Evolutionary conservation across 176 grass and related monocot species (phyloP), one percentile per base, ranked within the genome.

Genomic region (Alopecurus myosuroides): DNA sequence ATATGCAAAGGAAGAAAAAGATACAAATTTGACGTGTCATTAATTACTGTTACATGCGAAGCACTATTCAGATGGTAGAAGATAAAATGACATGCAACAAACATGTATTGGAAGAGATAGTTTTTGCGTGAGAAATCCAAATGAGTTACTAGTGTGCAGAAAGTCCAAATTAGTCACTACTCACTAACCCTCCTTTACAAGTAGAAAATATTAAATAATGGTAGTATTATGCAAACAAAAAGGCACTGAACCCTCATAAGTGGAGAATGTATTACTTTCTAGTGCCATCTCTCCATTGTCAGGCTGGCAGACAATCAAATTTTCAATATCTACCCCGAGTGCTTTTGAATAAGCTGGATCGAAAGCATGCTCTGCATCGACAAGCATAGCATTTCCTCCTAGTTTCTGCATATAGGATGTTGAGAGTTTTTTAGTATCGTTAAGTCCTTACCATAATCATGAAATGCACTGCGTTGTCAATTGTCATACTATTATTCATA

Each of bases 221-320:
- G 4, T 4, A 9, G 64, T 23, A 57, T 36, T 70, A 78, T 34
- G 18, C 7, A 49, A 70, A 58, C 48, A 14, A 80, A 20, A 20
- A 55, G n/a, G 13, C 3, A 78, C 45, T n/a, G 9, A 90, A 7
- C 23, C 62, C 25, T 40, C 28, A 28, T 66, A 78, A 55, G 45
- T 62, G 39, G 18, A 85, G 74, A 88, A 33, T 34, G 12, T 53
- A 75, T 94, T 98, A 99, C 97, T 96, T 93, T 99, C 97, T 82
- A 99, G 76, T 72, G 93, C 93, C 93, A 99, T 99, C 69, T 99
- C 97, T 77, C 97, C 97, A 72, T 99, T 94, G 73, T 99, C 97
- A 50, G 97, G 97, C 68, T 99, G 97, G 79, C 93, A 99, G 48
- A 99, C 97, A 86, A 99, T 96, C 75, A 99, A 74, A 83, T 99